Percentiles rank a stretch among this genome's conserved stretches.
Evolutionary conservation across 2,329 filamentous ascomycete genomes (phyloP).

Genomic region (Seiridium unicorne): DNA sequence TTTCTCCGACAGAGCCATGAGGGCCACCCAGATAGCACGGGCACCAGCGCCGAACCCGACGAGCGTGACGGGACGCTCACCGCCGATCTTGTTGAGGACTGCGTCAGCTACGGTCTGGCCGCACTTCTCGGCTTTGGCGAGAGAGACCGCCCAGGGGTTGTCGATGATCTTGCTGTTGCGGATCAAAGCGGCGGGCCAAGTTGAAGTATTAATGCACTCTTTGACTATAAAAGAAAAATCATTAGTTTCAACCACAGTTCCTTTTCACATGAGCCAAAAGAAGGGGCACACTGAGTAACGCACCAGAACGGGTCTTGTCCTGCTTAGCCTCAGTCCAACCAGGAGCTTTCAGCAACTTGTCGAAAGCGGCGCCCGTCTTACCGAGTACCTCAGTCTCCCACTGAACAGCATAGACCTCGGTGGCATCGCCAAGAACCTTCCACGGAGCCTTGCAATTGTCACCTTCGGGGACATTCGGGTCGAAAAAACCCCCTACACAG

Average conservation of each 20-base stretch:
- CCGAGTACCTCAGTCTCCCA: constrained; percentile 80
- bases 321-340: constrained; percentile 73
- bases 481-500: constrained; percentile 79
- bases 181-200: constrained; percentile 62
- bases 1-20: constrained; percentile 73
- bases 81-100: constrained; percentile 77
- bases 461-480: constrained; percentile 58
- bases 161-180: constrained; percentile 74
- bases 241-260: neutral
- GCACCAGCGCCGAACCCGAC: constrained; percentile 82
- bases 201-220: constrained; percentile 9
- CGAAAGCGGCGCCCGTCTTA: constrained; percentile 75
- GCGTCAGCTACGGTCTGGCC: constrained; percentile 74
- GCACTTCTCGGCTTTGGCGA: constrained; percentile 72
- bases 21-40: constrained; percentile 77
- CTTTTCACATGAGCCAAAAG: neutral
- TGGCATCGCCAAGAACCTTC: constrained; percentile 69
- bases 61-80: constrained; percentile 76
- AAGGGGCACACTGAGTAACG: neutral
- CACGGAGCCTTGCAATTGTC: constrained; percentile 66
- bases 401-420: constrained; percentile 78
- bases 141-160: constrained; percentile 77
- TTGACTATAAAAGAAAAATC: neutral
- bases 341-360: constrained; percentile 72
- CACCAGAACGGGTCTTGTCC: constrained; percentile 48